Conservation (phyloP, 108 stramenopile species). For the Fragilariopsis cylindrus region DNA sequence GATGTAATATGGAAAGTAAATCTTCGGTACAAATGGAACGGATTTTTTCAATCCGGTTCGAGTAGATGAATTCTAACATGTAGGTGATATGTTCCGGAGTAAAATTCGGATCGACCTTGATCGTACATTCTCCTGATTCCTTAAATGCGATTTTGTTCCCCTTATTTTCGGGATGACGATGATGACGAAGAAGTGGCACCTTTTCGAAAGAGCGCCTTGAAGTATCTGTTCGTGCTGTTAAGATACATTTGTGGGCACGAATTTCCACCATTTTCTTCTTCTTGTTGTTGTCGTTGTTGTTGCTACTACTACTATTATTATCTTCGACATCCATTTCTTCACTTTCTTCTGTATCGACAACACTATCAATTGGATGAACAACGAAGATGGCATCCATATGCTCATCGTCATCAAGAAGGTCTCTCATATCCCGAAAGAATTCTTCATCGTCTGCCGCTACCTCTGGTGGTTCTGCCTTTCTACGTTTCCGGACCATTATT, state of each 20-base stretch:
- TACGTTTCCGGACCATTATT: conserved; percentile 89
- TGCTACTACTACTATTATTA: conserved; percentile 9
- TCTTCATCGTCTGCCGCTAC: conserved; percentile 86
- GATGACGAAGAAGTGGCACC: conserved; percentile 28
- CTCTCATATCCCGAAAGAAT: conserved; percentile 87
- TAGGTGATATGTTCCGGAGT: conserved; percentile 76
- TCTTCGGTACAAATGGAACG: conserved; percentile 66
- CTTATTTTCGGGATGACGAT: neutral
- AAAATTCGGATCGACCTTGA: conserved; percentile 78
- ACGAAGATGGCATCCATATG: conserved; percentile 86
- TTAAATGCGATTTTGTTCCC: conserved; percentile 48
- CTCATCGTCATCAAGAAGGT: conserved; percentile 84
- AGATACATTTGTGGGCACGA: conserved; percentile 93
- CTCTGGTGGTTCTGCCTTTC: conserved; percentile 76
- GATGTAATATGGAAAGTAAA: conserved; percentile 69
- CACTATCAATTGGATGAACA: conserved; percentile 46
- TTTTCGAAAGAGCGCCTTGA: conserved; percentile 95
- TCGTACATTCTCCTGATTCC: conserved; percentile 71
- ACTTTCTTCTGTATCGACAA: conserved; percentile 28
- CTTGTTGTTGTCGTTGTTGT: conserved; percentile 11
- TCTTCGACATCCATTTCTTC: conserved; percentile 10
- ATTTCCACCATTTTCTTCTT: conserved; percentile 48
- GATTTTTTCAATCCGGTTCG: conserved; percentile 84
- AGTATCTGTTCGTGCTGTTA: conserved; percentile 97
- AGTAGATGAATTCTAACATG: conserved; percentile 95